Evolutionary conservation across 345 rosid genomes (phyloP), one percentile per base, ranked within the genome.

Genomic region (Brassica carinata): DNA sequence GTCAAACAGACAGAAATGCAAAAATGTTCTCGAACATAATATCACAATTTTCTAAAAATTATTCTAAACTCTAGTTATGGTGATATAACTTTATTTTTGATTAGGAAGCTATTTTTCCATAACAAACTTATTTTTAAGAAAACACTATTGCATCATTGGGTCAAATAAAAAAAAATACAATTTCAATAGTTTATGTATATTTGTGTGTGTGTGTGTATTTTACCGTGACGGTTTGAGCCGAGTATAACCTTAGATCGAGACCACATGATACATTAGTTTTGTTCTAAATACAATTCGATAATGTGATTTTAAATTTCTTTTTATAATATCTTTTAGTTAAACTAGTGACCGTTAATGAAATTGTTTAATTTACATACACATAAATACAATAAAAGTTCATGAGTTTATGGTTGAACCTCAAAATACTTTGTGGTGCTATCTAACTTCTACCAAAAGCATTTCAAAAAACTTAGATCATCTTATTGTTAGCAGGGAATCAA

Each of bases 341-440:
- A 63, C 7, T 63, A 63, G 15, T 43, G 14, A 10, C 51, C 10
- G 51, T 43, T 43, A 43, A 43, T 43, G 51, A 43, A 11, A 62
- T 11, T 11, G n/a, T 5, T 27, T 10, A 63, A 27, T 27, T 27
- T 63, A 29, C 66, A 2, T 11, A 27, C 67, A 63, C 17, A 63
- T 27, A 29, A 27, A 63, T 15, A 2, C 17, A 29, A 27, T 63
- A 3, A 63, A 63, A 63, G 31, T 5, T 15, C n/a, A 14, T 30
- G 40, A 30, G 8, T 64, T 64, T 38, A 64, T 64, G 19, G 2
- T 7, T 31, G 17, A 51, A 29, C 61, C n/a, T 70, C 5, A 8
- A n/a, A 48, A 51, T 70, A 70, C 63, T 51, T 61, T 51, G 73
- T 7, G 51, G 72, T 27, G 59, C 18, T 45, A 68, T 5, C 23